These are phyloP conservation scores for Hyaloperonospora arabidopsidis DNA, from an alignment of 352 stramenopile genomes.

Conservation along the genomic window DNA sequence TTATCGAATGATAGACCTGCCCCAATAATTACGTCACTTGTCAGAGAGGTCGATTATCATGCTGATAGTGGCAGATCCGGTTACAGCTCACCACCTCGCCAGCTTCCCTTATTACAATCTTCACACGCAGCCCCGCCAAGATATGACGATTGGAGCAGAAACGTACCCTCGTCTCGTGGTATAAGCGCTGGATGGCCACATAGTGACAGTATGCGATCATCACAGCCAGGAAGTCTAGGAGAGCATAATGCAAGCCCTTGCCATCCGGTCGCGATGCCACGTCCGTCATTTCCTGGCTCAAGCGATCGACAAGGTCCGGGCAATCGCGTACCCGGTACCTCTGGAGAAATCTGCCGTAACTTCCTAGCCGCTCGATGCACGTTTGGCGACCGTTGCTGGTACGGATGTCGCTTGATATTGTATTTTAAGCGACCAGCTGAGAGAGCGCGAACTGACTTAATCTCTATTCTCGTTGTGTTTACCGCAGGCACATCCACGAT, in stretches of 20 bases:
- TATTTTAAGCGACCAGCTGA: conserved; percentile 1
- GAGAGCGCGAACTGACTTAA: conserved; percentile 14
- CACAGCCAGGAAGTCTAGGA: conserved; percentile 24
- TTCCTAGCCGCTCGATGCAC: conserved; percentile 60
- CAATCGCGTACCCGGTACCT: conserved; percentile 34
- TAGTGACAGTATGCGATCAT: conserved; percentile 19
- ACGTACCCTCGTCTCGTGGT: conserved; percentile 16
- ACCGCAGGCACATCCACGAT: conserved; percentile 55
- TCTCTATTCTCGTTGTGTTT: conserved; percentile 10
- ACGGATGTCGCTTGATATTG: conserved; percentile 25
- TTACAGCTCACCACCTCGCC: conserved; percentile 20
- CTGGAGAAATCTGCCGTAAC: conserved; percentile 67
- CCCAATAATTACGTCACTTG: conserved; percentile 39
- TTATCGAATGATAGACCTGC: conserved; percentile 33
- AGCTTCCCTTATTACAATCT: conserved; percentile 22
- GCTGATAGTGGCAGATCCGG: conserved; percentile 19
- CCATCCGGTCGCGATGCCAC: conserved; percentile 18
- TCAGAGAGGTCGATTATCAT: conserved; percentile 22
- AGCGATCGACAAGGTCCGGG: conserved; percentile 26
- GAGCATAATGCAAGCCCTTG: conserved; percentile 20
- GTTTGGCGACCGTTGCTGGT: conserved; percentile 79
- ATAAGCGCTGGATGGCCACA: conserved; percentile 19
- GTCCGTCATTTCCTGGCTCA: conserved; percentile 23
- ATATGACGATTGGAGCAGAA: conserved; percentile 31
- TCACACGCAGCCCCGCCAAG: conserved; percentile 11